A percentile compares a stretch with the other conserved stretches of the same genome.
These are phyloP conservation scores for Pisolithus thermaeus DNA, from an alignment of 1,284 basidiomycete genomes.

Conservation along the genomic window DNA sequence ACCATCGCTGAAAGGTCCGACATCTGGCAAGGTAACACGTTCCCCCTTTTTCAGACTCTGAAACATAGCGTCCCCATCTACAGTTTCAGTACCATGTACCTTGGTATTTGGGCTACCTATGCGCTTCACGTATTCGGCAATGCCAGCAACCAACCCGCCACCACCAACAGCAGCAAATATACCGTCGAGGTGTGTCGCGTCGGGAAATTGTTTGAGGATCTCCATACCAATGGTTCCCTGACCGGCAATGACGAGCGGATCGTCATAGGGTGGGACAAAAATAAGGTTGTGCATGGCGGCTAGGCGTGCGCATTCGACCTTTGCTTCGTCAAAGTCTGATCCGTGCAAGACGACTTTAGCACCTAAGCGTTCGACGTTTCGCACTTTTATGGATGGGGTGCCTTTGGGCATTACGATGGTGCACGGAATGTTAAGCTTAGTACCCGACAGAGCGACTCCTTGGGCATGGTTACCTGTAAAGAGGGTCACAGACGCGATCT, in stretches of 20 bases:
- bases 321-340: conserved; percentile 93
- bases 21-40: conserved; percentile 81
- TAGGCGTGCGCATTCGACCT: conserved; percentile 88
- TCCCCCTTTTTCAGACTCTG: conserved; percentile 74
- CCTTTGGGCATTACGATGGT: conserved; percentile 98
- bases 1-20: conserved; percentile 97
- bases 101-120: conserved; percentile 83
- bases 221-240: conserved; percentile 97
- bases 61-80: conserved; percentile 93
- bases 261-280: conserved; percentile 97
- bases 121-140: conserved; percentile 90
- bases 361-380: conserved; percentile 88
- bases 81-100: conserved; percentile 91
- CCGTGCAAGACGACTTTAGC: conserved; percentile 94
- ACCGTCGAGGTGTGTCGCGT: conserved; percentile 73
- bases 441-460: conserved; percentile 92
- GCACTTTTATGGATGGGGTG: conserved; percentile 95
- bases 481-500: conserved; percentile 1
- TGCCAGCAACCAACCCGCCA: conserved; percentile 87
- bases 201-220: conserved; percentile 80
- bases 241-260: conserved; percentile 94
- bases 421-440: conserved; percentile 83
- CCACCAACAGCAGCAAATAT: conserved; percentile 93
- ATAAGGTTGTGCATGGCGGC: conserved; percentile 73
- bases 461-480: conserved; percentile 92